phyloP scores from a whole-genome alignment of 352 stramenopile genomes.

The Bremia lactucae region DNA sequence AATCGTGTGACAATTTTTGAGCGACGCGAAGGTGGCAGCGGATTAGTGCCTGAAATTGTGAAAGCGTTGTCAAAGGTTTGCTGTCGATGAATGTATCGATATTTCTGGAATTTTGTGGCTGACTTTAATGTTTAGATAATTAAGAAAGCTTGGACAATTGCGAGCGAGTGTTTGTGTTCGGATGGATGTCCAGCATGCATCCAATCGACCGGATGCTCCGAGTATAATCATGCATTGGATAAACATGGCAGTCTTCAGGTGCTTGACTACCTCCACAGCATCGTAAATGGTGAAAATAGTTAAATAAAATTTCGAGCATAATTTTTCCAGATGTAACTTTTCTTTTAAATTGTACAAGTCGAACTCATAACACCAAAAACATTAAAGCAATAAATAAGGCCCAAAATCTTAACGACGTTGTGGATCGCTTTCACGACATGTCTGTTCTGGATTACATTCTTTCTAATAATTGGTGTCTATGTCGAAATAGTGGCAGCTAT shows the following conservation, averaged over 20 bases:
- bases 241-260: constrained; percentile 70
- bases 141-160: constrained; percentile 49
- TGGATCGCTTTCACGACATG: too few species aligned
- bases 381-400: too few species aligned
- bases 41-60: constrained; percentile 71
- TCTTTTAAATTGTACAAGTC: too few species aligned
- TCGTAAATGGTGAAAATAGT: too few species aligned
- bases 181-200: constrained; percentile 84
- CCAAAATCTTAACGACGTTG: too few species aligned
- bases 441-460: too few species aligned
- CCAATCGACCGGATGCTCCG: constrained; percentile 71
- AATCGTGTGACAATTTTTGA: constrained; percentile 86
- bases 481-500: too few species aligned
- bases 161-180: constrained; percentile 60
- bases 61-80: constrained; percentile 43
- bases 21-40: constrained; percentile 78
- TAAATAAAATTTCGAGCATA: too few species aligned
- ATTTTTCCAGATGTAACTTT: too few species aligned
- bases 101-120: background rate
- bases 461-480: too few species aligned
- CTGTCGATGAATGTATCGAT: too few species aligned
- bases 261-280: constrained; percentile 36
- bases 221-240: constrained; percentile 86
- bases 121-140: constrained; percentile 23
- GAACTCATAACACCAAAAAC: too few species aligned